These are phyloP conservation scores for Marasmius sp. DNA, from an alignment of 1,284 basidiomycete species.

Conservation along the genomic window DNA sequence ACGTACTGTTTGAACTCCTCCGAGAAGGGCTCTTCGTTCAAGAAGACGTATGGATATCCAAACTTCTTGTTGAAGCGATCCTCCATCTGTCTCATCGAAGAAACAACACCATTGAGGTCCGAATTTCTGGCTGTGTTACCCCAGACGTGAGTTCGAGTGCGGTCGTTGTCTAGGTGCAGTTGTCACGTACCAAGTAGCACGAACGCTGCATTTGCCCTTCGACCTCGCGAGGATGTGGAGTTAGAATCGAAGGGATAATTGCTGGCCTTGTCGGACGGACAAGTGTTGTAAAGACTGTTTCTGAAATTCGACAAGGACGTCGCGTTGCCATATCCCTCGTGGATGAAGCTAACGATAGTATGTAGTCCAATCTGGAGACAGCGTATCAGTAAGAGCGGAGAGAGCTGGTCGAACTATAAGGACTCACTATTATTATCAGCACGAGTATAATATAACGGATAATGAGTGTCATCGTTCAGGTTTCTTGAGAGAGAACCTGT, in stretches of 20 bases:
- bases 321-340: constrained; percentile 66
- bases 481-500: too few species aligned
- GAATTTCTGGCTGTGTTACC: constrained; percentile 63
- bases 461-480: constrained; percentile 63
- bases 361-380: constrained; percentile 65
- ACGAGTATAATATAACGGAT: constrained; percentile 73
- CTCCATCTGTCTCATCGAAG: constrained; percentile 77
- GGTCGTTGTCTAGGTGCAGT: neutral
- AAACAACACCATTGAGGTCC: constrained; percentile 73
- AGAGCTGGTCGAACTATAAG: neutral
- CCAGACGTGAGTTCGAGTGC: neutral
- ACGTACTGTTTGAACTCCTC: constrained; percentile 59
- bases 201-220: constrained; percentile 83
- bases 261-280: constrained; percentile 56
- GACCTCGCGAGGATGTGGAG: constrained; percentile 32
- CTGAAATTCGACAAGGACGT: constrained; percentile 60
- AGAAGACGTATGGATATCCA: constrained; percentile 83
- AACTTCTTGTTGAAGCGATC: constrained; percentile 86
- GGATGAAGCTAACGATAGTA: constrained; percentile 70
- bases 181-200: constrained; percentile 64
- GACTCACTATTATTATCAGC: constrained; percentile 62
- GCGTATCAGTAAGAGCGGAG: neutral
- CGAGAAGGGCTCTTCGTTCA: constrained; percentile 80
- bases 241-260: constrained; percentile 53
- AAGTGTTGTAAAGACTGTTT: constrained; percentile 38